Conservation (phyloP, 2,329 filamentous ascomycete genomes). For the Colletotrichum tofieldiae region DNA sequence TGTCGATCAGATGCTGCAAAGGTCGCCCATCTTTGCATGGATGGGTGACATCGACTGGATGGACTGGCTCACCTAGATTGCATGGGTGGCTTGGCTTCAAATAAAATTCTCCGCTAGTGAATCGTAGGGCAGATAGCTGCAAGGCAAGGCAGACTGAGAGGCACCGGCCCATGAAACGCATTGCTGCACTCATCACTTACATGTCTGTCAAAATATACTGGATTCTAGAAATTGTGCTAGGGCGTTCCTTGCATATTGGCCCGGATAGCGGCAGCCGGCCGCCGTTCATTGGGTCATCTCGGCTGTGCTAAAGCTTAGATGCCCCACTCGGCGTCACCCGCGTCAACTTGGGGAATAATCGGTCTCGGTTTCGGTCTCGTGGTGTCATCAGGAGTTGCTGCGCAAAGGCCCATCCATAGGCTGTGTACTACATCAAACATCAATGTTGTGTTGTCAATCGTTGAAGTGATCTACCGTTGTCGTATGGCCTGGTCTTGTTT, state of each 20-base stretch:
- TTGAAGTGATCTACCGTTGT: slow-evolving; percentile 2
- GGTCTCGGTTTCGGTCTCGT: slow-evolving; percentile 38
- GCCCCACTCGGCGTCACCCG: slow-evolving; percentile 30
- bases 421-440: slow-evolving; percentile 25
- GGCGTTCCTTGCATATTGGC: slow-evolving; percentile 1
- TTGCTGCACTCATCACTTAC: slow-evolving; percentile 10
- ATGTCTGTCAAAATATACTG: neutral
- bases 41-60: slow-evolving; percentile 6
- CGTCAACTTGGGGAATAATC: slow-evolving; percentile 8
- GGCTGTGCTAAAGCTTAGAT: slow-evolving; percentile 3
- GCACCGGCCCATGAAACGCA: slow-evolving; percentile 7
- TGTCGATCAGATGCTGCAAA: slow-evolving; percentile 17
- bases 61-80: slow-evolving; percentile 20
- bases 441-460: slow-evolving; percentile 11
- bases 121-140: slow-evolving; percentile 28
- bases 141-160: slow-evolving; percentile 28
- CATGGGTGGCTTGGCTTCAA: slow-evolving; percentile 31
- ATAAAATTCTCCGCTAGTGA: slow-evolving; percentile 31
- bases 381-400: neutral
- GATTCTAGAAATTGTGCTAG: neutral
- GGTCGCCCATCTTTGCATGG: slow-evolving; percentile 3
- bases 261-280: slow-evolving; percentile 8
- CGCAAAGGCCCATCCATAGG: slow-evolving; percentile 21
- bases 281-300: slow-evolving; percentile 4
- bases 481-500: slow-evolving; percentile 22